These are phyloP conservation scores for Fomitopsis betulina DNA, from an alignment of 1,284 basidiomycete species.

Conservation along the genomic window DNA sequence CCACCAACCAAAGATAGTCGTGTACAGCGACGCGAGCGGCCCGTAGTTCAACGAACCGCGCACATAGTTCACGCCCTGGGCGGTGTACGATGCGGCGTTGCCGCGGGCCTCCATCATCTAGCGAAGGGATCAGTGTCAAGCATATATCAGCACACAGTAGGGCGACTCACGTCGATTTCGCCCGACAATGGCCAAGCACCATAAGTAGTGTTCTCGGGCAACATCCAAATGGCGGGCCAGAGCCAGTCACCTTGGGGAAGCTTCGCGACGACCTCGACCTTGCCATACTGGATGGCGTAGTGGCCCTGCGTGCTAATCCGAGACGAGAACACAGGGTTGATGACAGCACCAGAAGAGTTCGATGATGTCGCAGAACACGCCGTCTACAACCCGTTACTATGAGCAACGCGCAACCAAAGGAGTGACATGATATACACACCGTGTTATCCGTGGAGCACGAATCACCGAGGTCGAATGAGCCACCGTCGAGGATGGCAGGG, in stretches of 20 bases:
- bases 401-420: neutral
- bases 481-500: constrained; percentile 54
- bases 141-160: neutral
- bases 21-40: constrained; percentile 48
- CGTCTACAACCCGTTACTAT: constrained; percentile 13
- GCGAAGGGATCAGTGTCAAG: neutral
- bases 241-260: constrained; percentile 57
- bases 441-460: constrained; percentile 48
- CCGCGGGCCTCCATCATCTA: constrained; percentile 73
- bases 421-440: neutral
- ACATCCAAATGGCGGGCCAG: constrained; percentile 86
- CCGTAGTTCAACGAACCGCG: constrained; percentile 79
- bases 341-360: constrained; percentile 38
- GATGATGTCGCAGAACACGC: constrained; percentile 40
- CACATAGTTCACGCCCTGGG: constrained; percentile 68
- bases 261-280: constrained; percentile 60
- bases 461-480: constrained; percentile 59
- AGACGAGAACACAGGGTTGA: constrained; percentile 77
- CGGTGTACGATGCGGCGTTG: constrained; percentile 56
- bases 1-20: constrained; percentile 67
- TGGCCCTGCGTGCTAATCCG: constrained; percentile 64
- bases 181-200: constrained; percentile 73
- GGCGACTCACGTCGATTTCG: constrained; percentile 59
- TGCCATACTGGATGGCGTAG: constrained; percentile 62
- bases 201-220: constrained; percentile 66